These are phyloP conservation scores for Beauveria asiatica DNA, from an alignment of 2,329 filamentous ascomycete genomes.

Conservation along the genomic window DNA sequence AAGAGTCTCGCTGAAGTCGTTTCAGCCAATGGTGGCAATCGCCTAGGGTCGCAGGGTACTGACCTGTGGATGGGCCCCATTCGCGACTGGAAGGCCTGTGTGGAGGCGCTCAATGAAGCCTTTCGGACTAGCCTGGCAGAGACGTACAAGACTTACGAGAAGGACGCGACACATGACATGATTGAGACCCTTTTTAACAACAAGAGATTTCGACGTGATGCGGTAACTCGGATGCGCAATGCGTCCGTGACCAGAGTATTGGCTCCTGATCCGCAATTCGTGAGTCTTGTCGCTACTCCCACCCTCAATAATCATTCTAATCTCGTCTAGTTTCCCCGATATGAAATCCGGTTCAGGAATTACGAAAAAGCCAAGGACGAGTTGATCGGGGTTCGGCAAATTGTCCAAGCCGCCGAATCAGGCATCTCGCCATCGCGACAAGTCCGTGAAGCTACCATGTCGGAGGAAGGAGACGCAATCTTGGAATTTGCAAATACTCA, in stretches of 20 bases:
- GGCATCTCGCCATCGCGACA: conserved; percentile 30
- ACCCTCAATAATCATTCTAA: conserved; percentile 7
- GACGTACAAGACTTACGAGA: conserved; percentile 38
- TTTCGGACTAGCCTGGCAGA: conserved; percentile 33
- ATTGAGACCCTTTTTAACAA: conserved; percentile 35
- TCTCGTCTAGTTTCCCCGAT: conserved; percentile 29
- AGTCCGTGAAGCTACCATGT: conserved; percentile 35
- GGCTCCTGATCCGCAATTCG: conserved; percentile 36
- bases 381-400: conserved; percentile 28
- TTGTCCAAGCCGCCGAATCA: conserved; percentile 33
- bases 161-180: conserved; percentile 33
- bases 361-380: conserved; percentile 37
- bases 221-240: conserved; percentile 38
- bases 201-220: conserved; percentile 31
- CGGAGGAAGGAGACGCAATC: conserved; percentile 38
- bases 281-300: conserved; percentile 16
- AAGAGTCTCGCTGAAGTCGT: conserved; percentile 26
- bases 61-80: conserved; percentile 31
- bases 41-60: conserved; percentile 15
- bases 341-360: conserved; percentile 39
- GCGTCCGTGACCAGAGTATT: conserved; percentile 33
- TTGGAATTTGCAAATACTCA: conserved; percentile 42
- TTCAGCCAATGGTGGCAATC: conserved; percentile 18
- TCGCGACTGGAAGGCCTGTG: conserved; percentile 35
- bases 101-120: conserved; percentile 33